Evolutionary conservation across 2,329 filamentous ascomycete species (phyloP).

Genomic region (Alternaria panax): DNA sequence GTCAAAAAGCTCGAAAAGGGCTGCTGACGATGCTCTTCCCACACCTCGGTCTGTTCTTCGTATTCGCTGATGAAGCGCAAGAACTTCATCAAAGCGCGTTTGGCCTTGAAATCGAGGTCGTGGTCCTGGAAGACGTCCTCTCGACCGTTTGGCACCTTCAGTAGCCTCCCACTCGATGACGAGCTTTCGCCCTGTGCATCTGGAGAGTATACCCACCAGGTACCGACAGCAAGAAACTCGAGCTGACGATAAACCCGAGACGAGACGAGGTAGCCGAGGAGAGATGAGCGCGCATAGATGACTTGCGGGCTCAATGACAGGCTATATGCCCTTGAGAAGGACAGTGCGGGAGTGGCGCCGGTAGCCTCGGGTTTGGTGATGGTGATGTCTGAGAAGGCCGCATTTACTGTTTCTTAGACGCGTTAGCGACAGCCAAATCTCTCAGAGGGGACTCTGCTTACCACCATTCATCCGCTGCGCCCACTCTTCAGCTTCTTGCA

Average conservation of each 20-base stretch:
- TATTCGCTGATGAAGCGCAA: constrained; percentile 84
- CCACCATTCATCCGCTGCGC: constrained; percentile 54
- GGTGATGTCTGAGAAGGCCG: constrained; percentile 42
- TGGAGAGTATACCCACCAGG: constrained; percentile 78
- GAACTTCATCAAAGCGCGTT: constrained; percentile 91
- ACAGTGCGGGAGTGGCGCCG: constrained; percentile 54
- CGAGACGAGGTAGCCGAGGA: constrained; percentile 83
- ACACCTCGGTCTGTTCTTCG: constrained; percentile 66
- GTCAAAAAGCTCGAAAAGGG: constrained; percentile 67
- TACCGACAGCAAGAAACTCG: constrained; percentile 91
- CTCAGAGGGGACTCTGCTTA: constrained; percentile 32
- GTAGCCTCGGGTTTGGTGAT: constrained; percentile 40
- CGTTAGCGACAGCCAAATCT: constrained; percentile 12
- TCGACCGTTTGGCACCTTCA: constrained; percentile 82
- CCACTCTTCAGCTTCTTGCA: constrained; percentile 84
- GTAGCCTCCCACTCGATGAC: constrained; percentile 52
- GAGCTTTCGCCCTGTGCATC: constrained; percentile 7
- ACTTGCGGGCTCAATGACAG: constrained; percentile 85
- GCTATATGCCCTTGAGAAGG: constrained; percentile 77
- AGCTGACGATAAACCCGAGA: constrained; percentile 88
- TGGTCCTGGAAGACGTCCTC: constrained; percentile 89
- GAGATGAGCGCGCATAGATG: constrained; percentile 80
- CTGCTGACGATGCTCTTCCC: constrained; percentile 64
- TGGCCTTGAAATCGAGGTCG: constrained; percentile 77
- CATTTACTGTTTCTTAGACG: constrained; percentile 20